Base-by-base conservation (phyloP, 2,329 filamentous ascomycete species). In the Calonectria henricotiae region DNA sequence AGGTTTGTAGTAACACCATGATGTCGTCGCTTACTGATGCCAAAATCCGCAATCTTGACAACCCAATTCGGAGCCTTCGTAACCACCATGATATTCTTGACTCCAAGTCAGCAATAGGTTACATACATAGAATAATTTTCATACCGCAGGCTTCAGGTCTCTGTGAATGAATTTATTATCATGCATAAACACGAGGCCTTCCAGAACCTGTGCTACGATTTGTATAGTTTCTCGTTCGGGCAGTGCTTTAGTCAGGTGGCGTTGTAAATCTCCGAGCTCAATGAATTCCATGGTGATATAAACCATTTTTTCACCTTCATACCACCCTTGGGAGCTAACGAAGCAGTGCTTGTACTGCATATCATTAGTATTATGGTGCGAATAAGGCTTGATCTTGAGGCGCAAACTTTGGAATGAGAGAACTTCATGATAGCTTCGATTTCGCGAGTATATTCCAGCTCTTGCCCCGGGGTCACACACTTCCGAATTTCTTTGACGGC, bases 1-100 rank as follows among this genome's bases (percentile, higher is more conserved):
- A 54, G 25, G 12, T 25, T 27, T 5, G 12, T 58, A 8, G 37
- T 62, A 4, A n/a, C 47, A 23, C 54, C 47, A 1, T 17, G 8
- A 6, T 63, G 65, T 46, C 65, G 37, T 12, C 58, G 46, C 27
- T 55, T 68, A 37, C 65, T 68, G 13, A 68, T 68, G 8, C 65
- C 65, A 20, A 63, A 68, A 30, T 68, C 58, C 11, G 37, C 43
- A 37, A 63, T 37, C 32, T 62, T 62, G 17, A 68, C 47, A 20
- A 55, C 27, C 65, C 47, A 63, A 6, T 46, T 30, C 1, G 65
- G 65, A n/a, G 17, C 27, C 8, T 37, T 58, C 20, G n/a, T 6
- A 7, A 47, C 58, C 7, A 63, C 65, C 55, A 67, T 54, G 5
- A 63, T 62, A 17, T 68, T 68, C 65, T 68, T 4, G 5, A 15